A percentile compares a stretch with the other conserved stretches of the same genome.
Conservation (phyloP, 441 rosid genomes). For the Geranium incanum region DNA sequence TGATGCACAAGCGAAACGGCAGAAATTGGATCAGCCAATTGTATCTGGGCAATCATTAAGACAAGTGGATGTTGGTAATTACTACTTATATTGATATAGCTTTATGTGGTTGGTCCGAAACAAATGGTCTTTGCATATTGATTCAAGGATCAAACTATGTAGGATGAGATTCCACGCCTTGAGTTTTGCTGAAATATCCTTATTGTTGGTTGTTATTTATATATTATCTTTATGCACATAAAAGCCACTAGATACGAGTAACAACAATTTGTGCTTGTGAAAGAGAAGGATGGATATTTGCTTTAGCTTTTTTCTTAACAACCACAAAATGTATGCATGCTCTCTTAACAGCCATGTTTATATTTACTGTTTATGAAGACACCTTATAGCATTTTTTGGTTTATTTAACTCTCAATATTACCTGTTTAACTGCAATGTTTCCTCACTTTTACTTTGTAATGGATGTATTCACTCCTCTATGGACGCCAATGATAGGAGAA, state of each 20-base stretch:
- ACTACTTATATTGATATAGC: conserved; percentile 35
- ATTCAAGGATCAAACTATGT: neutral
- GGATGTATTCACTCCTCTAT: neutral
- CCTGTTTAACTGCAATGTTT: neutral
- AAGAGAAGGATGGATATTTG: neutral
- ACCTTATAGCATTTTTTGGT: neutral
- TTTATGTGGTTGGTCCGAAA: conserved; percentile 21
- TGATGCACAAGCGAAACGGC: conserved; percentile 55
- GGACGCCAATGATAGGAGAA: neutral
- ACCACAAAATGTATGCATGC: too few relatives aligned
- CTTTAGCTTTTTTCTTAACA: neutral
- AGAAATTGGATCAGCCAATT: conserved; percentile 48
- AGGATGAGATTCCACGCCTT: neutral
- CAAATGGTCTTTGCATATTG: conserved; percentile 14
- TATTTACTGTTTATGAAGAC: neutral
- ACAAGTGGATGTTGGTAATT: conserved; percentile 76
- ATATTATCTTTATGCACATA: neutral
- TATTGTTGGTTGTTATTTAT: neutral
- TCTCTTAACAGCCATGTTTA: neutral
- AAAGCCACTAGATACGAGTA: neutral
- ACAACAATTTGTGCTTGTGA: conserved; percentile 12
- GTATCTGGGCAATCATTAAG: conserved; percentile 38
- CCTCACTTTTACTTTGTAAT: neutral
- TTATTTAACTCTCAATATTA: neutral
- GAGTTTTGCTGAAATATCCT: neutral